These are phyloP conservation scores for Coprinopsis strossmayeri DNA, from an alignment of 768 basidiomycete species.

Conservation along the genomic window DNA sequence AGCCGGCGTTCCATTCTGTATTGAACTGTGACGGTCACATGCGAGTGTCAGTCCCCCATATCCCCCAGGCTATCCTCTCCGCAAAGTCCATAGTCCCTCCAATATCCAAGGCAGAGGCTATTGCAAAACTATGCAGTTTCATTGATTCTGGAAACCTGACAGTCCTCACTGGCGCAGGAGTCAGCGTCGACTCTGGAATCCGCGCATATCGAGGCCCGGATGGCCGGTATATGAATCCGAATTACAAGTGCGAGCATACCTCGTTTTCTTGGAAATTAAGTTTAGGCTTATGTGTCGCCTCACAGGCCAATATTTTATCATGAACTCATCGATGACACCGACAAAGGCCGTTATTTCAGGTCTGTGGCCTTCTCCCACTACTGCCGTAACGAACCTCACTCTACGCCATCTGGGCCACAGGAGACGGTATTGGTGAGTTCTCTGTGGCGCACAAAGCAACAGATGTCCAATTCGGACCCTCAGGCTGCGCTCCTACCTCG, in stretches of 20 bases:
- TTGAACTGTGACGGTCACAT: slow-evolving; percentile 47
- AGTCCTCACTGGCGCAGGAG: slow-evolving; percentile 85
- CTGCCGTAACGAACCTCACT: no score
- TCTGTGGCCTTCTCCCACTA: slow-evolving; percentile 26
- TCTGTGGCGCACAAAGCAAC: background rate
- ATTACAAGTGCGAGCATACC: slow-evolving; percentile 63
- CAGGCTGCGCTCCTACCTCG: slow-evolving; percentile 70
- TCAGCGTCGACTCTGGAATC: slow-evolving; percentile 94
- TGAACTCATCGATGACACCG: slow-evolving; percentile 69
- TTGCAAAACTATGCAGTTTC: slow-evolving; percentile 58
- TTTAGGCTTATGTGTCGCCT: background rate
- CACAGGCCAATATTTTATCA: slow-evolving; percentile 72
- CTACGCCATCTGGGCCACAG: no score
- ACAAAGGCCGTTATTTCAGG: slow-evolving; percentile 68
- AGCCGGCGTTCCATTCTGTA: slow-evolving; percentile 17
- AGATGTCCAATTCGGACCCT: slow-evolving; percentile 13
- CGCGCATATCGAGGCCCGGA: slow-evolving; percentile 87
- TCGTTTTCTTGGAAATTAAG: no score
- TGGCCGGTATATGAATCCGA: slow-evolving; percentile 86
- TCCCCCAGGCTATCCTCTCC: slow-evolving; percentile 57
- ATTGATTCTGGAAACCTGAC: slow-evolving; percentile 63
- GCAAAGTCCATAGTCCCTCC: slow-evolving; percentile 27
- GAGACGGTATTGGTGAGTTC: slow-evolving; percentile 68
- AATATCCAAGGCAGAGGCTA: slow-evolving; percentile 44
- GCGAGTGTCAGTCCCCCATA: slow-evolving; percentile 74